Conservation (phyloP, 768 basidiomycete genomes). For the Trametopsis cervina region DNA sequence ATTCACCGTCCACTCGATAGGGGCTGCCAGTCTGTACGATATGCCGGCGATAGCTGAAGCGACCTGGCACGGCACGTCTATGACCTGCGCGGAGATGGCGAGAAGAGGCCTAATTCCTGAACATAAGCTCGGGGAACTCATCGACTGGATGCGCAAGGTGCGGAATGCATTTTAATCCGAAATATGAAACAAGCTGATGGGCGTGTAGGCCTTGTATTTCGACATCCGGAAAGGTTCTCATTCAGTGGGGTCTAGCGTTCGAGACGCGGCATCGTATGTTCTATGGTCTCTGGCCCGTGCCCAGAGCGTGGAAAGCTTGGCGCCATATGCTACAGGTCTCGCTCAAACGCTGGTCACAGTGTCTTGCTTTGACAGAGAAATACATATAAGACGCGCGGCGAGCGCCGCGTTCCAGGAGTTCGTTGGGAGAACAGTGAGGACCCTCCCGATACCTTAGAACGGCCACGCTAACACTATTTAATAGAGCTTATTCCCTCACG, state of each 20-base stretch:
- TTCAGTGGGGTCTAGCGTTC: conserved; percentile 89
- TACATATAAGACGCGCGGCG: conserved; percentile 90
- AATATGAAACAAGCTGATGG: not conserved
- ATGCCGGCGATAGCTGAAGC: conserved; percentile 73
- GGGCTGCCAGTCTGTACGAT: conserved; percentile 58
- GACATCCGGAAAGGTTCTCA: conserved; percentile 90
- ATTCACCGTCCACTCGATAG: conserved; percentile 70
- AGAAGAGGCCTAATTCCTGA: conserved; percentile 66
- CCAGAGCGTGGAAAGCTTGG: conserved; percentile 50
- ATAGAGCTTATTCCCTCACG: conserved; percentile 86
- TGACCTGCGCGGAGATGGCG: conserved; percentile 90
- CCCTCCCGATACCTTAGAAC: conserved; percentile 1
- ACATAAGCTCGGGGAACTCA: conserved; percentile 50
- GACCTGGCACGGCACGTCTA: conserved; percentile 92
- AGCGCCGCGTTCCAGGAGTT: conserved; percentile 98
- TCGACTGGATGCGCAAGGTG: conserved; percentile 82
- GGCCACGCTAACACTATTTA: not conserved
- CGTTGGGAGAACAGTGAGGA: conserved; percentile 83
- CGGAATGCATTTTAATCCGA: too few species aligned
- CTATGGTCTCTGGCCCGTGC: conserved; percentile 91
- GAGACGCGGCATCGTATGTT: conserved; percentile 92
- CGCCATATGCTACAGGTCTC: conserved; percentile 55
- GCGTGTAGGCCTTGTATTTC: conserved; percentile 74
- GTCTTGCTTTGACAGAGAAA: conserved; percentile 87
- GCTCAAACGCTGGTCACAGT: conserved; percentile 71